Evolutionary conservation across 1,284 basidiomycete genomes (phyloP).

Genomic region (Trichosporon inkin): DNA sequence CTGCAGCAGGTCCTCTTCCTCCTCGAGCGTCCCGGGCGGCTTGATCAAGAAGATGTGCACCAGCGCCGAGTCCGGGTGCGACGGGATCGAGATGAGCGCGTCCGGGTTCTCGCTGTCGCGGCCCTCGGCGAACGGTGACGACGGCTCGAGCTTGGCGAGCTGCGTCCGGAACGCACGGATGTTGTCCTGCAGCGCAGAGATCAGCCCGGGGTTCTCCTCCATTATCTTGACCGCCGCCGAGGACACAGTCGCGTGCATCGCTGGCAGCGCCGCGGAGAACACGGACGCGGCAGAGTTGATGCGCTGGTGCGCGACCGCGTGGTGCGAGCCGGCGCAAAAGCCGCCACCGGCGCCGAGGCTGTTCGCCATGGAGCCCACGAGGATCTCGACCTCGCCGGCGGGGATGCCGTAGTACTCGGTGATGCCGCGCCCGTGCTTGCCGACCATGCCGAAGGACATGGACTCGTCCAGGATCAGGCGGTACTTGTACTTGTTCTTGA

Average conservation of each 20-base stretch:
- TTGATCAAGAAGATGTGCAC: constrained; percentile 73
- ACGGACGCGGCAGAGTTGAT: constrained; percentile 96
- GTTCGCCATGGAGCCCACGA: constrained; percentile 76
- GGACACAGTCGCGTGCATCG: constrained; percentile 79
- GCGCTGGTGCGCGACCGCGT: constrained; percentile 87
- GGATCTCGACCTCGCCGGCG: constrained; percentile 55
- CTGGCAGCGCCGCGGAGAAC: constrained; percentile 92
- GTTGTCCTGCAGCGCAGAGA: constrained; percentile 75
- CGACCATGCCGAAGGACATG: constrained; percentile 87
- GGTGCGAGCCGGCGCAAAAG: constrained; percentile 85
- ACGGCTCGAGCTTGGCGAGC: constrained; percentile 63
- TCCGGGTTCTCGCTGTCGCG: constrained; percentile 32
- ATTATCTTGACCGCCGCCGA: constrained; percentile 79
- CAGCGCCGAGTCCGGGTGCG: constrained; percentile 76
- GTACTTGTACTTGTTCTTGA: constrained; percentile 94
- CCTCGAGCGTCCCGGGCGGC: constrained; percentile 55
- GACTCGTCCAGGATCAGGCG: constrained; percentile 91
- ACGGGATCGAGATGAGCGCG: constrained; percentile 76
- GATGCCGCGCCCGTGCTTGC: constrained; percentile 85
- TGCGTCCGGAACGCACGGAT: constrained; percentile 67
- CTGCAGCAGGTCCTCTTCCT: constrained; percentile 74
- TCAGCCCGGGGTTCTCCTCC: constrained; percentile 66
- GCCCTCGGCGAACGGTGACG: constrained; percentile 5
- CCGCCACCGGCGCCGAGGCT: constrained; percentile 82
- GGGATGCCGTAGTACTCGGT: constrained; percentile 91